Conservation (phyloP, 2,329 filamentous ascomycete species). For the Grosmannia penicillata region DNA sequence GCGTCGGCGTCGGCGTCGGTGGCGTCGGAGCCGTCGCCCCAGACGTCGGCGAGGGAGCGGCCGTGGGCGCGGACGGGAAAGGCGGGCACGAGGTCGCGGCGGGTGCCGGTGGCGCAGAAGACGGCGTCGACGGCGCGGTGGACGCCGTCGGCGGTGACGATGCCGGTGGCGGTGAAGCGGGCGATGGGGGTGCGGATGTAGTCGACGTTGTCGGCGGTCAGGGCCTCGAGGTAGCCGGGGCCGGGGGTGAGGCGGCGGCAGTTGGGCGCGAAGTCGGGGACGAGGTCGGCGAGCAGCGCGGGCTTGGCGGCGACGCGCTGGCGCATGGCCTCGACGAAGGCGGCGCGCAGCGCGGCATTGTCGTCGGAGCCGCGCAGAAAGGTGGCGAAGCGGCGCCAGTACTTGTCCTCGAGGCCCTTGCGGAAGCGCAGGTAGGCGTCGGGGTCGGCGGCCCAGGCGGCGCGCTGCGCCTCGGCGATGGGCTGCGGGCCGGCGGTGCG, state of each 20-base stretch:
- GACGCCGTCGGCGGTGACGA: constrained; percentile 42
- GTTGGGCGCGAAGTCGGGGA: constrained; percentile 48
- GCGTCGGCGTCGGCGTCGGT: constrained; percentile 32
- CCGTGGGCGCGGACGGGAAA: constrained; percentile 45
- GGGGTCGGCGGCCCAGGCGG: constrained; percentile 41
- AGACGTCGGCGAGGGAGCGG: constrained; percentile 37
- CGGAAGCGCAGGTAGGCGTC: constrained; percentile 44
- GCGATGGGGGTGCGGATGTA: constrained; percentile 43
- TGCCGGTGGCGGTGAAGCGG: constrained; percentile 42
- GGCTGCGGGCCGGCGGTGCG: constrained; percentile 40
- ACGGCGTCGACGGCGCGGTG: constrained; percentile 46
- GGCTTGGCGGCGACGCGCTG: constrained; percentile 37
- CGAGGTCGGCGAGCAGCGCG: constrained; percentile 36
- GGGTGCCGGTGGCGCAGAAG: constrained; percentile 55
- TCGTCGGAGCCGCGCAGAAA: constrained; percentile 38
- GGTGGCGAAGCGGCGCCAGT: constrained; percentile 41
- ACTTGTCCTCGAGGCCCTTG: constrained; percentile 42
- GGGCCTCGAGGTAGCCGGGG: constrained; percentile 51
- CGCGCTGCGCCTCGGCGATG: constrained; percentile 36
- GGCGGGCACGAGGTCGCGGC: constrained; percentile 40
- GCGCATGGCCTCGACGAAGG: constrained; percentile 38
- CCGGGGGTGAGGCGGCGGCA: constrained; percentile 52
- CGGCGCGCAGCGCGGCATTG: constrained; percentile 30
- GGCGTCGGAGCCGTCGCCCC: constrained; percentile 40
- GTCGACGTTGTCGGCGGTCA: constrained; percentile 45